These are phyloP conservation scores for Saturnispora besseyi DNA, from an alignment of 805 yeast genomes.

Conservation along the genomic window DNA sequence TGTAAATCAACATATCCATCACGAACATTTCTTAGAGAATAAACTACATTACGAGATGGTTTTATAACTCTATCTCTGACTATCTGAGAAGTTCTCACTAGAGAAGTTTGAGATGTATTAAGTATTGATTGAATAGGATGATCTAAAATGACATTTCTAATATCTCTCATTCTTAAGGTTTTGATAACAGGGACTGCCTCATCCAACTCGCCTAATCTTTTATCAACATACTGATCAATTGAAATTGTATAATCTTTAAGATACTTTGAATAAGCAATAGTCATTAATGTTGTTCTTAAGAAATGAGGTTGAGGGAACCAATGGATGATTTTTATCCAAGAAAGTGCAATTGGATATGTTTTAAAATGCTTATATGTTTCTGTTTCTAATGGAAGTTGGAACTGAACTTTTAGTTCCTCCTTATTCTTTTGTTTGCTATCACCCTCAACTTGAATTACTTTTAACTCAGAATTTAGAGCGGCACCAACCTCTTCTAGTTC, in stretches of 20 bases:
- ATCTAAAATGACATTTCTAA: constrained; percentile 32
- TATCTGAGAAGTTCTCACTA: constrained; percentile 22
- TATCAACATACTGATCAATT: constrained; percentile 46
- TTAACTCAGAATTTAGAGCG: too few relatives aligned
- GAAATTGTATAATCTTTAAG: constrained; percentile 17
- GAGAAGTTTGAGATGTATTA: not conserved
- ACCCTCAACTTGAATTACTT: not conserved
- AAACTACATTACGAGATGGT: constrained; percentile 42
- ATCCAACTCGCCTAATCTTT: constrained; percentile 45
- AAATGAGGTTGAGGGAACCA: constrained; percentile 22
- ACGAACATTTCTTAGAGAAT: constrained; percentile 34
- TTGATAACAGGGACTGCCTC: constrained; percentile 48
- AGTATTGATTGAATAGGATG: constrained; percentile 35
- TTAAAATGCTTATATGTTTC: constrained; percentile 35
- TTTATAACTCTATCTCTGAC: constrained; percentile 21
- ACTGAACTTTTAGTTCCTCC: not conserved
- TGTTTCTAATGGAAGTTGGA: constrained; percentile 16
- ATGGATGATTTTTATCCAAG: constrained; percentile 25
- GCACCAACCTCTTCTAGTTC: too few relatives aligned
- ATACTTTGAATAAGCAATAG: constrained; percentile 20
- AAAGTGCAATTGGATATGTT: constrained; percentile 38
- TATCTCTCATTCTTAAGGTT: constrained; percentile 41
- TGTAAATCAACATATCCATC: constrained; percentile 15
- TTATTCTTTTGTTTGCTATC: not conserved
- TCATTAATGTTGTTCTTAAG: constrained; percentile 18